Percentiles rank a stretch among this genome's conserved stretches.
Evolutionary conservation across 2,329 filamentous ascomycete species (phyloP).

Genomic region (Pseudofabraea citricarpa): DNA sequence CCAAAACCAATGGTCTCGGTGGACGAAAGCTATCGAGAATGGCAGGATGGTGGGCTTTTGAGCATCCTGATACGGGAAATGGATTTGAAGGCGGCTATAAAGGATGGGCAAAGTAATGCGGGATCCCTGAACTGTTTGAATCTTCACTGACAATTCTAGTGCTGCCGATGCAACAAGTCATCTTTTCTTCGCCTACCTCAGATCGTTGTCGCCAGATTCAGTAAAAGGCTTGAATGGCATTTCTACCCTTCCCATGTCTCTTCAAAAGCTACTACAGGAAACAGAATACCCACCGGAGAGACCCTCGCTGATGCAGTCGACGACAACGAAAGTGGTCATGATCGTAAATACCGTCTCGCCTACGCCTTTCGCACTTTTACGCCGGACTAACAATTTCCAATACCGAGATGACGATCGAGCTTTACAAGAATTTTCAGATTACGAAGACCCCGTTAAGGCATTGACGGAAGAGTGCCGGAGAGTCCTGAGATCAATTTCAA

Average conservation of each 20-base stretch:
- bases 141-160: too few relatives aligned
- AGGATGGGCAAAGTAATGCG: constrained; percentile 76
- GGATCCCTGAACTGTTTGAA: constrained; percentile 8
- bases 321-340: constrained; percentile 90
- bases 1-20: constrained; percentile 87
- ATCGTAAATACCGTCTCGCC: constrained; percentile 93
- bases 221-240: constrained; percentile 69
- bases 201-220: constrained; percentile 79
- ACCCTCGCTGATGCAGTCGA: constrained; percentile 70
- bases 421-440: constrained; percentile 81
- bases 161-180: constrained; percentile 95
- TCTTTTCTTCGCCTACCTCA: constrained; percentile 94
- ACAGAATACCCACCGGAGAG: constrained; percentile 89
- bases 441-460: constrained; percentile 81
- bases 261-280: constrained; percentile 85
- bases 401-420: constrained; percentile 84
- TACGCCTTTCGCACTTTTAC: constrained; percentile 85
- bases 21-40: constrained; percentile 91
- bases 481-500: constrained; percentile 83
- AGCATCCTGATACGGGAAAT: constrained; percentile 78
- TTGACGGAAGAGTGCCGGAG: constrained; percentile 91
- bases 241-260: constrained; percentile 78
- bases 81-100: constrained; percentile 95
- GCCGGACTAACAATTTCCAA: constrained; percentile 90
- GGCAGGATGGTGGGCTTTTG: constrained; percentile 98